A percentile compares a stretch with the other conserved stretches of the same genome.
Evolutionary conservation across 352 stramenopile genomes (phyloP).

Genomic region (Phytophthora meadii): DNA sequence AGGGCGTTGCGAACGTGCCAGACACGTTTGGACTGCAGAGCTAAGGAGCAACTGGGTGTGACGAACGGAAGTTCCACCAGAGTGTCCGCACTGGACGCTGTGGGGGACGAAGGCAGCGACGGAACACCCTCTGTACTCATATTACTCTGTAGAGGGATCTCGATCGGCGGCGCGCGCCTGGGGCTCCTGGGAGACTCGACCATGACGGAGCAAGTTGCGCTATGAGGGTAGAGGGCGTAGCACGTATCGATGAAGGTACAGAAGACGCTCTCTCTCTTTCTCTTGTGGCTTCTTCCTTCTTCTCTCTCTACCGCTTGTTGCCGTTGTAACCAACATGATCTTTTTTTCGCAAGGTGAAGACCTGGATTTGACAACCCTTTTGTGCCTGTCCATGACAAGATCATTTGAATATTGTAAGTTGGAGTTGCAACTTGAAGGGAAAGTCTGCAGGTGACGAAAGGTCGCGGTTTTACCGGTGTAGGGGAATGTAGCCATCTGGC

Average conservation of each 20-base stretch:
- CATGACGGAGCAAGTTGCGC: constrained; percentile 19
- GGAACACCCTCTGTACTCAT: constrained; percentile 48
- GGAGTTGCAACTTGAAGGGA: too few species aligned
- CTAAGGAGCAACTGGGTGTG: constrained; percentile 59
- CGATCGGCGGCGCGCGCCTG: constrained; percentile 19
- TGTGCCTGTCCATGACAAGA: constrained; percentile 9
- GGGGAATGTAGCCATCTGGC: constrained; percentile 26
- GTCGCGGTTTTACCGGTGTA: constrained; percentile 14
- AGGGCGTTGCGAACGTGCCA: constrained; percentile 73
- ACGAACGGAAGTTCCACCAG: constrained; percentile 68
- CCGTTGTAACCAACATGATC: constrained; percentile 33
- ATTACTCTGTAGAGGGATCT: constrained; percentile 65
- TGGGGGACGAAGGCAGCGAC: constrained; percentile 69
- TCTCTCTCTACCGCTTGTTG: constrained; percentile 12
- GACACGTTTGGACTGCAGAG: constrained; percentile 78
- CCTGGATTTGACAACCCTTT: constrained; percentile 12
- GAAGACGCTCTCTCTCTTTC: not conserved
- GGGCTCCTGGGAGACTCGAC: constrained; percentile 17
- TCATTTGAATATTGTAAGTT: not conserved
- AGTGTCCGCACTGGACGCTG: constrained; percentile 47
- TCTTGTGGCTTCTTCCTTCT: constrained; percentile 17
- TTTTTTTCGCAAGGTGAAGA: constrained; percentile 22
- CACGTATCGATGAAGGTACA: constrained; percentile 9
- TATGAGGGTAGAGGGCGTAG: constrained; percentile 16
- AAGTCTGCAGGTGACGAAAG: constrained; percentile 5